These are phyloP conservation scores for Rhynchospora breviuscula DNA, from an alignment of 176 grass and related monocot genomes.

Conservation along the genomic window DNA sequence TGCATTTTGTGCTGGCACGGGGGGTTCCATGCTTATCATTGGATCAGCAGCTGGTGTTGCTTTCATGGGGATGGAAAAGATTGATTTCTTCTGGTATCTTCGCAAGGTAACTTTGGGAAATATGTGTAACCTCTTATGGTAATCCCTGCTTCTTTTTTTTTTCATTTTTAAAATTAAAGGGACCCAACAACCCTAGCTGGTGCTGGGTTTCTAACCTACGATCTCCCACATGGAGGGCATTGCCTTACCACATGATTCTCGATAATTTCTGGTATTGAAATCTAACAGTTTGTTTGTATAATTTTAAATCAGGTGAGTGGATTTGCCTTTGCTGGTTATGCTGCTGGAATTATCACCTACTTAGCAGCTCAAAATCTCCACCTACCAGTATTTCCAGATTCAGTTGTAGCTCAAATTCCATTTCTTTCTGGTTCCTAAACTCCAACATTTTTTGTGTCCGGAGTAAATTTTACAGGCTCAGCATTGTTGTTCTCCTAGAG, in stretches of 20 bases:
- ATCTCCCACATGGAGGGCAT: too few relatives aligned
- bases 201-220: too few relatives aligned
- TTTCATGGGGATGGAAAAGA: conserved; percentile 98
- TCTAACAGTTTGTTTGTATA: not conserved
- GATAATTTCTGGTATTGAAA: not conserved
- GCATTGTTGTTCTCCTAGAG: not conserved
- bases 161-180: too few relatives aligned
- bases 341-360: conserved; percentile 72
- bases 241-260: too few relatives aligned
- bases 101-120: conserved; percentile 52
- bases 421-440: conserved; percentile 62
- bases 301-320: conserved; percentile 71
- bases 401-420: conserved; percentile 51
- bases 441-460: not conserved
- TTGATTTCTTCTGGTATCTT: conserved; percentile 99
- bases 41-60: conserved; percentile 94
- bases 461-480: not conserved
- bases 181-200: too few relatives aligned
- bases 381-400: conserved; percentile 47
- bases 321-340: conserved; percentile 90
- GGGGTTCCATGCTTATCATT: conserved; percentile 96
- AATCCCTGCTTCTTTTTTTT: not conserved
- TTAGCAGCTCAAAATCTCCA: conserved; percentile 55
- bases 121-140: not conserved
- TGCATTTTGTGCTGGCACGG: conserved; percentile 92